Evolutionary conservation across 305 asterid genomes (phyloP).

Genomic region (Solanum chacoense): DNA sequence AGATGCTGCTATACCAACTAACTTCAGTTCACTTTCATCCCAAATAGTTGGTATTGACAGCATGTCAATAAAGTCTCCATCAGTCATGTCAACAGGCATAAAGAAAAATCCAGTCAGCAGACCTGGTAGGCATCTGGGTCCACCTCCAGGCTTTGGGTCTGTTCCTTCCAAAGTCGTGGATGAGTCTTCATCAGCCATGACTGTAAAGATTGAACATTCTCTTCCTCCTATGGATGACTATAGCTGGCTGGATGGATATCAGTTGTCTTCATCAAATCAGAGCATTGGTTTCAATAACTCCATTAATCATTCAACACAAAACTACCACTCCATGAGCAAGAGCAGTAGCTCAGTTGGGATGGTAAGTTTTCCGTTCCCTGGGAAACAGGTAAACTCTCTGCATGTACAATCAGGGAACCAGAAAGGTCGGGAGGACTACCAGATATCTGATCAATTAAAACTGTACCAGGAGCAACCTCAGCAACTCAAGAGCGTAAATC

Average conservation of each 20-base stretch:
- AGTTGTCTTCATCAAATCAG: conserved; percentile 42
- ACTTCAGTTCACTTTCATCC: conserved; percentile 34
- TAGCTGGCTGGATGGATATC: conserved; percentile 83
- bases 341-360: conserved; percentile 36
- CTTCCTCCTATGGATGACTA: conserved; percentile 57
- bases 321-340: conserved; percentile 27
- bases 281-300: conserved; percentile 39
- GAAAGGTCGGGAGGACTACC: conserved; percentile 42
- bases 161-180: conserved; percentile 54
- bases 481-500: conserved; percentile 50
- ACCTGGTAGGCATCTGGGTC: conserved; percentile 80
- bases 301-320: conserved; percentile 30
- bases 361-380: conserved; percentile 66
- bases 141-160: conserved; percentile 95
- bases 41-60: conserved; percentile 31
- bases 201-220: conserved; percentile 34
- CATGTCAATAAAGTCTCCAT: conserved; percentile 28
- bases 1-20: conserved; percentile 36
- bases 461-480: conserved; percentile 50
- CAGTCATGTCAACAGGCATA: conserved; percentile 35
- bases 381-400: conserved; percentile 46
- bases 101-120: conserved; percentile 86
- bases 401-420: conserved; percentile 47
- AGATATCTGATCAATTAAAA: conserved; percentile 43
- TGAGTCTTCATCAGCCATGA: conserved; percentile 31